Percentiles rank a stretch among this genome's conserved stretches.
These are phyloP conservation scores for Clonostachys rosea DNA, from an alignment of 2,329 filamentous ascomycete species.

Conservation along the genomic window DNA sequence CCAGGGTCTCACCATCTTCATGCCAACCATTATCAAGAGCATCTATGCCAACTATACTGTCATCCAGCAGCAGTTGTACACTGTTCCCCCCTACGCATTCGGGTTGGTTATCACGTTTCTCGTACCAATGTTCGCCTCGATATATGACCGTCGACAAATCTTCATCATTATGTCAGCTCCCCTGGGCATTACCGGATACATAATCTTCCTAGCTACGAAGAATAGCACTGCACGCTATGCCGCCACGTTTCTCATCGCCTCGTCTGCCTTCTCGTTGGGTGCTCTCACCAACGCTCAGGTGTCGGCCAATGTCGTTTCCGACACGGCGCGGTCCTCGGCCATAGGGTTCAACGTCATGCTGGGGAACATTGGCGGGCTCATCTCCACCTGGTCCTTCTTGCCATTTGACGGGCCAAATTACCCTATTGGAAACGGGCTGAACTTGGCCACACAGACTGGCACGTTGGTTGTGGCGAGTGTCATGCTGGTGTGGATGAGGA, in stretches of 20 bases:
- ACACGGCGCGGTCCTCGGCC: conserved; percentile 58
- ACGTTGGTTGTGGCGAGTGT: conserved; percentile 43
- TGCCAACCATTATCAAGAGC: conserved; percentile 61
- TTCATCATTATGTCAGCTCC: conserved; percentile 55
- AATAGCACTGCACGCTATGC: conserved; percentile 53
- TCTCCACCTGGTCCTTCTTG: conserved; percentile 57
- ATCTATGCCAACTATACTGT: conserved; percentile 57
- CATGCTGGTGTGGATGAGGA: conserved; percentile 55
- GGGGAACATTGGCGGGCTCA: conserved; percentile 29
- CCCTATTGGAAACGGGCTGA: conserved; percentile 63
- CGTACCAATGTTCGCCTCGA: conserved; percentile 55
- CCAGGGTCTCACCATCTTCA: conserved; percentile 65
- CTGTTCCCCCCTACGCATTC: conserved; percentile 64
- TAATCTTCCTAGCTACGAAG: conserved; percentile 57
- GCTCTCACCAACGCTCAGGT: conserved; percentile 61
- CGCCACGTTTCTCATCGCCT: conserved; percentile 62
- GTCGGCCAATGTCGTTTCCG: conserved; percentile 63
- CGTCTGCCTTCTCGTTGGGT: conserved; percentile 57
- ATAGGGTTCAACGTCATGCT: conserved; percentile 31
- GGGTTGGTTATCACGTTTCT: conserved; percentile 59
- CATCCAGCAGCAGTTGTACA: conserved; percentile 61
- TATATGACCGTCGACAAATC: conserved; percentile 51
- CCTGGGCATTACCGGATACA: conserved; percentile 62
- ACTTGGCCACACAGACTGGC: conserved; percentile 44
- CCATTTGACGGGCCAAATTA: conserved; percentile 57